phyloP scores from a whole-genome alignment of 2,329 filamentous ascomycete genomes.

The Mycosphaerelloides madeirae region DNA sequence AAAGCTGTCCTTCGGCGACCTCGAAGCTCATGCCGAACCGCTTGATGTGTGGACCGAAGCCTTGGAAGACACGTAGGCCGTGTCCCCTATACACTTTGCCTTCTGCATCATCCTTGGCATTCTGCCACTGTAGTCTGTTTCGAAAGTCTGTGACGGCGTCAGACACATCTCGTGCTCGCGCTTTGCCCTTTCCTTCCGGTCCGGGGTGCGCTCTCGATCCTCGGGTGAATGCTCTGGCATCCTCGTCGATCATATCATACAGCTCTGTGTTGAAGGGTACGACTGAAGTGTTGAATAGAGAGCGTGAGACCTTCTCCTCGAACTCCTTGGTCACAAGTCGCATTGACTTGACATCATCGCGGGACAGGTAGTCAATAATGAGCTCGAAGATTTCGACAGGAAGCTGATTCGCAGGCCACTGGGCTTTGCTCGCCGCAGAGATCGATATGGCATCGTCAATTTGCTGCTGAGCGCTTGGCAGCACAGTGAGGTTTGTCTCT shows the following conservation, averaged over 20 bases:
- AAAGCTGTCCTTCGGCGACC: slow-evolving; percentile 51
- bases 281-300: slow-evolving; percentile 59
- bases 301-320: slow-evolving; percentile 53
- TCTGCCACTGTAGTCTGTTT: slow-evolving; percentile 37
- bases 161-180: slow-evolving; percentile 17
- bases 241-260: slow-evolving; percentile 49
- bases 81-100: slow-evolving; percentile 51
- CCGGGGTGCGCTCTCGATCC: neutral
- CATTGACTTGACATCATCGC: slow-evolving; percentile 56
- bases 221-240: slow-evolving; percentile 20
- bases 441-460: slow-evolving; percentile 6
- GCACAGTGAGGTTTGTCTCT: slow-evolving; percentile 16
- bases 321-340: slow-evolving; percentile 59
- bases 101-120: slow-evolving; percentile 34
- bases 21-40: slow-evolving; percentile 66
- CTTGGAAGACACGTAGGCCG: slow-evolving; percentile 58
- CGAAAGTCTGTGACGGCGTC: slow-evolving; percentile 17
- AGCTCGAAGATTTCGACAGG: slow-evolving; percentile 60
- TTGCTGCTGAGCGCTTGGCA: slow-evolving; percentile 16
- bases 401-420: slow-evolving; percentile 42
- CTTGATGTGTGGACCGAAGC: slow-evolving; percentile 57
- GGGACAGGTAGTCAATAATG: slow-evolving; percentile 53
- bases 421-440: slow-evolving; percentile 2
- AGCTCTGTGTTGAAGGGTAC: slow-evolving; percentile 63
- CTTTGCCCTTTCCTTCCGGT: slow-evolving; percentile 15